Percentiles rank a stretch among this genome's conserved stretches.
These are phyloP conservation scores for Nemania sp. DNA, from an alignment of 2,329 filamentous ascomycete genomes.

Conservation along the genomic window DNA sequence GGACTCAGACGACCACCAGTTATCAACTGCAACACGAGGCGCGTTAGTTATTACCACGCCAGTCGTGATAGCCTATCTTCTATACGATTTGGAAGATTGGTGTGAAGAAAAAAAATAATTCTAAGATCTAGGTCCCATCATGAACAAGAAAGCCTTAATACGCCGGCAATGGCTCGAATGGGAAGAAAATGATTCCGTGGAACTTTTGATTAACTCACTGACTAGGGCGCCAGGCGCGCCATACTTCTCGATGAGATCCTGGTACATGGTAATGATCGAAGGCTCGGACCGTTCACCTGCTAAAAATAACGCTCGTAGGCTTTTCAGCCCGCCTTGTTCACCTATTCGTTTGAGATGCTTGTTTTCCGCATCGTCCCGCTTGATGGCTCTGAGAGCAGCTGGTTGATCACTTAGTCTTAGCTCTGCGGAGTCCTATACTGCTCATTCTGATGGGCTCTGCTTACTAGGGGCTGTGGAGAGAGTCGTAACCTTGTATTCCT, in stretches of 20 bases:
- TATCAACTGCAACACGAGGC: slow-evolving; percentile 56
- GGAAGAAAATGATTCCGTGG: neutral
- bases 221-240: slow-evolving; percentile 71
- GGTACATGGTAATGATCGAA: slow-evolving; percentile 84
- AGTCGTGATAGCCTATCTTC: no score
- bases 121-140: neutral
- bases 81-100: no score
- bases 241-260: slow-evolving; percentile 75
- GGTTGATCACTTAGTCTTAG: neutral
- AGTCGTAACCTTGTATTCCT: slow-evolving; percentile 85
- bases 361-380: slow-evolving; percentile 85
- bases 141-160: neutral
- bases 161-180: neutral
- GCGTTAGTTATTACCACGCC: neutral
- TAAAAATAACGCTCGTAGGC: slow-evolving; percentile 80
- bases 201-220: slow-evolving; percentile 31
- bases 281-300: slow-evolving; percentile 93
- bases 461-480: slow-evolving; percentile 85
- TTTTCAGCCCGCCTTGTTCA: slow-evolving; percentile 75
- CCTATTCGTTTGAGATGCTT: slow-evolving; percentile 72
- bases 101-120: no score
- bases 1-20: slow-evolving; percentile 72
- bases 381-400: slow-evolving; percentile 84
- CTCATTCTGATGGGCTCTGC: slow-evolving; percentile 12
- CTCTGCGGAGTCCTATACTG: neutral